Base-by-base conservation (phyloP, 2,329 filamentous ascomycete genomes). In the Fusarium pilosicola region DNA sequence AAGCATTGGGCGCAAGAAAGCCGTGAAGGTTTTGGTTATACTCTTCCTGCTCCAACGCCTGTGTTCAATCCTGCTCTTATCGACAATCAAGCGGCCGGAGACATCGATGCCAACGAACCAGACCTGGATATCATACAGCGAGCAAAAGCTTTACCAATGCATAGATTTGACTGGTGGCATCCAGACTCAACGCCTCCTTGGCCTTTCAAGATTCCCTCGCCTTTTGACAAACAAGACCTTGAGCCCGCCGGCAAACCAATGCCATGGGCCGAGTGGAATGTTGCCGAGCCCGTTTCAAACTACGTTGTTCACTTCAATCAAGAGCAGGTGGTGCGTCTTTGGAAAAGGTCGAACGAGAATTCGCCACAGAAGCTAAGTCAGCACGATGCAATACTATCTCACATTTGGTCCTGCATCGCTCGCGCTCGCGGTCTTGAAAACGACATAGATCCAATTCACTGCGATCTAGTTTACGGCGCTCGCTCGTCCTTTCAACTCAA, bases 81-180 rank as follows among this genome's bases (percentile, higher is more conserved):
- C 4, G 77, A 78, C 8, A n/a, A 39, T 2, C 13, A 61, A 8
- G 73, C 77, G 6, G 62, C 69, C 0, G 76, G 75, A 4, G 68
- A 76, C 6, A 77, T 79, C 26, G 57, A 79, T 12, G 46, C 48
- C 14, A 22, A 44, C 7, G 6, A 38, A 5, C 56, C 75, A 11
- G 68, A 78, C 15, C 3, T 24, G 7, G 9, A 20, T 3, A 48
- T 77, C 5, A 30, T 76, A 1, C 10, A 65, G 13, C 54, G 57
- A n/a, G 66, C 65, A 3, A 44, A 26, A n/a, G 39, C 15, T 12
- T 24, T 79, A 13, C 70, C 76, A 6, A 44, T 79, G 57, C 72
- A 79, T 26, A 65, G 76, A 34, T 78, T 73, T 34, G 77, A 79
- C 46, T 79, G 77, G 76, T 79, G 77, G 77, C 49, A 60, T 22